Base-by-base conservation (phyloP, 1,284 basidiomycete species). In the Trichosporon sp. region DNA sequence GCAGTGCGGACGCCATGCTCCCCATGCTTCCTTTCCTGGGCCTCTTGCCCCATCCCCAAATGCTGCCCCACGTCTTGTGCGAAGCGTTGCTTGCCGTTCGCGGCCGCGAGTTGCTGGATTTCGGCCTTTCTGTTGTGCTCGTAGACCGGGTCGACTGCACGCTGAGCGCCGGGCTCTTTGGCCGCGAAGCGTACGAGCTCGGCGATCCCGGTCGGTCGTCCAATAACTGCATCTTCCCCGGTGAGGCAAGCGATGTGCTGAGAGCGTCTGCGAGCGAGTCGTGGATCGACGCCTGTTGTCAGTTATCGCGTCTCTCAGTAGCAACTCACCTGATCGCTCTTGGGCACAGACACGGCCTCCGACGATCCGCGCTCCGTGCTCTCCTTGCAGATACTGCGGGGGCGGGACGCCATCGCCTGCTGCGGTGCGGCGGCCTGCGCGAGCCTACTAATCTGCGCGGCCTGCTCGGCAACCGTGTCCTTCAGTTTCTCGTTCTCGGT, bases 401-500 rank as follows among this genome's bases (percentile, higher is more conserved):
- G 47, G 15, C 64, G 47, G 18, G 42, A 51, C 25, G 64, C 42
- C 44, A 47, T 65, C 4, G 35, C 62, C 31, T 64, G 35, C 27
- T 8, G 9, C 3, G 62, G 42, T 12, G 64, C 8, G 12, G 44
- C 23, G 21, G 31, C 44, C 38, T 32, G 64, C 31, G 64, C 42
- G 5, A 51, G 47, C 31, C 7, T 32, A 27, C 47, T 51, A 5
- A 32, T 51, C 56, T 60, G 56, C 27, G 29, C 15, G 27, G 42
- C 56, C 29, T 60, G 56, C 29, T 60, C 56, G 13, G 56, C 56
- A 15, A 60, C 27, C 5, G 69, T 64, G 34, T 58, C 60, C 27
- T 72, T 51, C 34, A 80, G 64, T 25, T 34, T 21, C 56, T 69
- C 74, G 65, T 82, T 82, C 75, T 82, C 80, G 25, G 70, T 66